Conservation (phyloP, 2,329 filamentous ascomycete species). For the Elsinoe perseae region DNA sequence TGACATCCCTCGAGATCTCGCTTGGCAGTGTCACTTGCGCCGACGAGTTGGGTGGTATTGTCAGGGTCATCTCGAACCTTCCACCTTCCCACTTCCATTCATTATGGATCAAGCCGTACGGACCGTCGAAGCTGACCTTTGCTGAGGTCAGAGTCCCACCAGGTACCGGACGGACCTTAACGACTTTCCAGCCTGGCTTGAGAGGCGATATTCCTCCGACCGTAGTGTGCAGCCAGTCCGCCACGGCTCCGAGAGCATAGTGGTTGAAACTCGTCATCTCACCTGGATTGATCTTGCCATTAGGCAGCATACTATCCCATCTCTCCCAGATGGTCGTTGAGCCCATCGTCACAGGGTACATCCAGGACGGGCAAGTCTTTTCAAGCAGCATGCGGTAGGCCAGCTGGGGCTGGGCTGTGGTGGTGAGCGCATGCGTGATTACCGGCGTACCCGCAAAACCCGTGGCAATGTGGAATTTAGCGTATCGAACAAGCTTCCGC, state of each 20-base stretch:
- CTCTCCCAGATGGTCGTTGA: slow-evolving; percentile 47
- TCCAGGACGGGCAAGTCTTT: slow-evolving; percentile 40
- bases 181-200: slow-evolving; percentile 36
- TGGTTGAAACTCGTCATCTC: slow-evolving; percentile 47
- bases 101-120: slow-evolving; percentile 28
- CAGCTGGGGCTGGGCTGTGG: slow-evolving; percentile 18
- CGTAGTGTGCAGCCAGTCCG: slow-evolving; percentile 40
- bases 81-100: slow-evolving; percentile 22
- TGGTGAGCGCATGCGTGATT: slow-evolving; percentile 18
- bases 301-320: slow-evolving; percentile 42
- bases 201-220: slow-evolving; percentile 37
- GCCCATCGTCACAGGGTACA: slow-evolving; percentile 42
- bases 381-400: slow-evolving; percentile 44
- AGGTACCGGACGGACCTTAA: slow-evolving; percentile 31
- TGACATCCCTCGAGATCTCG: slow-evolving; percentile 7
- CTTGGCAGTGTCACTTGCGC: slow-evolving; percentile 17
- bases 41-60: slow-evolving; percentile 15
- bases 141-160: slow-evolving; percentile 29
- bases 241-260: slow-evolving; percentile 44
- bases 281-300: slow-evolving; percentile 40
- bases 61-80: slow-evolving; percentile 10
- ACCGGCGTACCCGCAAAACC: slow-evolving; percentile 54
- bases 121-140: slow-evolving; percentile 26
- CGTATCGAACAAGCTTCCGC: slow-evolving; percentile 21
- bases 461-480: slow-evolving; percentile 28